Base-by-base conservation (phyloP, 148 eudicot genomes). In the Bassia scoparia region DNA sequence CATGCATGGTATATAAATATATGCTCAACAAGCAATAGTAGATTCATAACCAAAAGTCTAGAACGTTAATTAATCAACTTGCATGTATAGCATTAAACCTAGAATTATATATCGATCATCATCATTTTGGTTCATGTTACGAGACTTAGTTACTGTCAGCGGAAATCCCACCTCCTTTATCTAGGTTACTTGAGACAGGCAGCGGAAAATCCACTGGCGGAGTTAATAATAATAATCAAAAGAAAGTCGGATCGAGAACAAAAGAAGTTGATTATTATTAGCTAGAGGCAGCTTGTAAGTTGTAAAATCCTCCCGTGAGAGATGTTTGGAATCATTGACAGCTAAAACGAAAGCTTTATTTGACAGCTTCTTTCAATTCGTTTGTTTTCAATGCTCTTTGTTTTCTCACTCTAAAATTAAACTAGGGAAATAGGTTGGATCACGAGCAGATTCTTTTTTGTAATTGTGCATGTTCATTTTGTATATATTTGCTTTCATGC, bases 291-390 rank as follows among this genome's bases (percentile, higher is more conserved):
- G 46, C 46, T 41, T 10, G 43, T 37, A 5, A 8, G 9, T 29
- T 31, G 37, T 61, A 7, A 23, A 61, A 26, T 29, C 5, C 64
- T 31, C 64, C 64, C 64, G 64, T 61, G 64, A 61, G 64, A 61
- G 18, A 31, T 61, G 64, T 61, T 61, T 61, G 64, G 64, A 61
- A 18, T 30, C 64, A 61, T 61, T 61, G 64, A 60, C 64, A 60
- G 64, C 64, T 60, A 60, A 60, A 27, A 12, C 7, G 37, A 16
- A 60, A 60, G 64, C 64, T 60, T 60, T 60, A 37, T 60, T 60
- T 60, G 64, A 60, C 64, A 60, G 35, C 64, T 60, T 59, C 33
- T 59, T 59, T n/a, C 43, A 37, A 37, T 37, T 37, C 43, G 43
- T 37, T 37, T 37, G 8, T 14, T 41, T 41, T 41, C 46, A 41